A percentile compares a stretch with the other conserved stretches of the same genome.
Evolutionary conservation across 75 land plant species (phyloP).

Genomic region (Chamaecyparis obtusa): DNA sequence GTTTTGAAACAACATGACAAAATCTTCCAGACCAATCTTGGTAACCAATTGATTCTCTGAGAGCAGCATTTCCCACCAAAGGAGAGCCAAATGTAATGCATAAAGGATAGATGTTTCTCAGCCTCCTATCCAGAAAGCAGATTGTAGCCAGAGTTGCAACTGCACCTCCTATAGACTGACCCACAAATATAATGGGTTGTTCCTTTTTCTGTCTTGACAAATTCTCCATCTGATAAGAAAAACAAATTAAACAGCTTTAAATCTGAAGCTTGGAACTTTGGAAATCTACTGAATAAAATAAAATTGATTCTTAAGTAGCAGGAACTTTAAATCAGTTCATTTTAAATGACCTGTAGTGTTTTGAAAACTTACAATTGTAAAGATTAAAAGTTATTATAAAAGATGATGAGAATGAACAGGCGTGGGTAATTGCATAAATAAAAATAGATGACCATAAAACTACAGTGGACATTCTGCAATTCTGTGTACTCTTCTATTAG

Average conservation of each 20-base stretch:
- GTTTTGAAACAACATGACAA: slow-evolving; percentile 10
- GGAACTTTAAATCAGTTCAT: too few species aligned
- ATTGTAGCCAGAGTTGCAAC: background rate
- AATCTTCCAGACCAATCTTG: background rate
- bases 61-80: background rate
- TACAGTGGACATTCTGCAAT: too few species aligned
- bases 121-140: background rate
- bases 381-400: too few species aligned
- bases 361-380: too few species aligned
- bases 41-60: slow-evolving; percentile 1
- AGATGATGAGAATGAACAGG: too few species aligned
- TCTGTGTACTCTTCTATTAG: too few species aligned
- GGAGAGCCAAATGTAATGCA: too few species aligned
- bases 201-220: background rate
- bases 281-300: background rate
- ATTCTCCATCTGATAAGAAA: too few species aligned
- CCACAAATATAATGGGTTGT: slow-evolving; percentile 1
- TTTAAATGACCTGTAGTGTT: too few species aligned
- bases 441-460: too few species aligned
- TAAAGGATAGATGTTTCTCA: background rate
- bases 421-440: too few species aligned
- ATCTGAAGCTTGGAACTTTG: background rate
- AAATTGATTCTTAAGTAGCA: too few species aligned
- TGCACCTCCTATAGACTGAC: background rate
- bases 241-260: background rate